These are phyloP conservation scores for Pichia heedii DNA, from an alignment of 805 yeast genomes.

Conservation along the genomic window DNA sequence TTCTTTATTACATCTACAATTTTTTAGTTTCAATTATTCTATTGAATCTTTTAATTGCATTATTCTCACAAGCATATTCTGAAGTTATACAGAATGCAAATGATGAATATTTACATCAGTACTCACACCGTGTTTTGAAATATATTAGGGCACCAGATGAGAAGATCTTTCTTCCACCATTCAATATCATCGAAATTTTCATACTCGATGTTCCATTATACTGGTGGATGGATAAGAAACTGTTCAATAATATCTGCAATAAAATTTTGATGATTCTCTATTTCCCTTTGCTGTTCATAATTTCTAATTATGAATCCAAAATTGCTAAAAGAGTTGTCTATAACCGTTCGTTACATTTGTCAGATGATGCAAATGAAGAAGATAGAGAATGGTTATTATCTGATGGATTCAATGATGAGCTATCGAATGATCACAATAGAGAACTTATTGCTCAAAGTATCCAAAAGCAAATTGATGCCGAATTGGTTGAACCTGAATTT, in stretches of 20 bases:
- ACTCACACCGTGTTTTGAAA: constrained; percentile 74
- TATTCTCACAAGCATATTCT: constrained; percentile 77
- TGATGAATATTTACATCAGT: constrained; percentile 76
- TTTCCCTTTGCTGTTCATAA: constrained; percentile 53
- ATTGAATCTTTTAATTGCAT: constrained; percentile 76
- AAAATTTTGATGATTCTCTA: constrained; percentile 56
- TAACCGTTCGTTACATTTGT: constrained; percentile 51
- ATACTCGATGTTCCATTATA: constrained; percentile 37
- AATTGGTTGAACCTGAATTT: constrained; percentile 60
- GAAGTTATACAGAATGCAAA: constrained; percentile 74
- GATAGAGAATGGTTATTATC: constrained; percentile 78
- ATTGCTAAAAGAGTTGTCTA: constrained; percentile 63
- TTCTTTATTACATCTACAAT: constrained; percentile 67
- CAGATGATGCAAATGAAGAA: constrained; percentile 73
- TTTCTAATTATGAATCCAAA: constrained; percentile 55
- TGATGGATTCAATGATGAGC: constrained; percentile 53
- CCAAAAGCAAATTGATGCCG: constrained; percentile 51
- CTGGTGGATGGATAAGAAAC: constrained; percentile 26
- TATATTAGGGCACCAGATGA: constrained; percentile 86
- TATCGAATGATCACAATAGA: constrained; percentile 17
- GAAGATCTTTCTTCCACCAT: constrained; percentile 77
- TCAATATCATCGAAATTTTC: constrained; percentile 61
- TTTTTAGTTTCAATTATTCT: constrained; percentile 67
- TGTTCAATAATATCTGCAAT: constrained; percentile 37
- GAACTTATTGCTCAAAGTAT: constrained; percentile 31